These are phyloP conservation scores for Rhizopogon roseolus DNA, from an alignment of 768 basidiomycete genomes.

Conservation along the genomic window DNA sequence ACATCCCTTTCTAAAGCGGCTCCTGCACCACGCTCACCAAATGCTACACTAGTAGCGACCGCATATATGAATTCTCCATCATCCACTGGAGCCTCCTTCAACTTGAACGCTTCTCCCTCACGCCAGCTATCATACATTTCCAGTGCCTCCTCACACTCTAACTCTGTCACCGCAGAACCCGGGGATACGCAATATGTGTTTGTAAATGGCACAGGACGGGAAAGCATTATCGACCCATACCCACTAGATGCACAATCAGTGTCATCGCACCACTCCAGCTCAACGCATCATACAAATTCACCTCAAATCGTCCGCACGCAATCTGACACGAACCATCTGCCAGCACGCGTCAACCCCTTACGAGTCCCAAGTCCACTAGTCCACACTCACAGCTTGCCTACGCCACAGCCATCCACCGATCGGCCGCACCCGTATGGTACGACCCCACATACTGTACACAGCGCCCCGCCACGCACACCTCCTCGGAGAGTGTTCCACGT, in stretches of 20 bases:
- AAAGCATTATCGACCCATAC: constrained; percentile 16
- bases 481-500: constrained; percentile 38
- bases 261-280: constrained; percentile 18
- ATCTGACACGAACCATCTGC: constrained; percentile 13
- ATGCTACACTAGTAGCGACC: neutral
- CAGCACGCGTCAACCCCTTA: constrained; percentile 1
- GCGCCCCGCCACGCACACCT: constrained; percentile 26
- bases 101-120: neutral
- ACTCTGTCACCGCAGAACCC: neutral
- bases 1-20: constrained; percentile 11
- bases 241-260: constrained; percentile 17
- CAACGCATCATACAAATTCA: constrained; percentile 15
- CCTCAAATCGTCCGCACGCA: constrained; percentile 15
- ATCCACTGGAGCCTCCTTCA: neutral
- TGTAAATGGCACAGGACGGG: constrained; percentile 17
- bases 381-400: constrained; percentile 18
- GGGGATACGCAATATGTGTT: constrained; percentile 17
- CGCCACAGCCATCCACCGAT: constrained; percentile 7
- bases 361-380: constrained; percentile 19
- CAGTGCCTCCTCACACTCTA: neutral
- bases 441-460: neutral
- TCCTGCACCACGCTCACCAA: neutral
- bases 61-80: neutral
- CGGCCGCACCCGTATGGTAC: neutral
- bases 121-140: neutral